These are phyloP conservation scores for Penicillium psychrosexuale DNA, from an alignment of 2,329 filamentous ascomycete genomes.

Conservation along the genomic window DNA sequence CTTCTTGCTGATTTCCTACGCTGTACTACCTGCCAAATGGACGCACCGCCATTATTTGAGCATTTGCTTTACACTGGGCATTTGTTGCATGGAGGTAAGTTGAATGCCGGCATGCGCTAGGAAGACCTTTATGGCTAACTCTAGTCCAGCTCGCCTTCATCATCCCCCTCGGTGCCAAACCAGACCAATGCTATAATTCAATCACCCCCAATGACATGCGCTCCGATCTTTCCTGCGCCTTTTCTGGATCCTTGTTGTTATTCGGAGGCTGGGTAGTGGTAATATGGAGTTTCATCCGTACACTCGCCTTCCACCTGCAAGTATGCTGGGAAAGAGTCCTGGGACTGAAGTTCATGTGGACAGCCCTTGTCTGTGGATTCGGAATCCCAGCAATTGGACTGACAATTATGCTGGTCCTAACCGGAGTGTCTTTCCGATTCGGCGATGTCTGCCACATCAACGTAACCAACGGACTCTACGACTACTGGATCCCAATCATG, in stretches of 20 bases:
- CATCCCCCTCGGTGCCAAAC: constrained; percentile 74
- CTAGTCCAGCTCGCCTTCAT: constrained; percentile 74
- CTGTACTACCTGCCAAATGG: constrained; percentile 76
- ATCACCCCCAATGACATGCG: constrained; percentile 96
- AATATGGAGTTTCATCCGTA: constrained; percentile 85
- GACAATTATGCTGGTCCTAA: constrained; percentile 72
- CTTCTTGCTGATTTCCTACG: constrained; percentile 77
- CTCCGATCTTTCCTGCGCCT: constrained; percentile 74
- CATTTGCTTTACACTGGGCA: constrained; percentile 74
- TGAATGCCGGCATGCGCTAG: not conserved
- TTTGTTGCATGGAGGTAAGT: constrained; percentile 75
- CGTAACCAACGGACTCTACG: constrained; percentile 74
- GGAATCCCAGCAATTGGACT: constrained; percentile 75
- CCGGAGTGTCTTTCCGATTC: constrained; percentile 91
- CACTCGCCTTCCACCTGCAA: constrained; percentile 89
- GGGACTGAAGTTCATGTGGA: constrained; percentile 84
- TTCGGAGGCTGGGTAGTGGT: constrained; percentile 80
- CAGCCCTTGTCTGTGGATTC: constrained; percentile 77
- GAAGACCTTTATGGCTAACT: constrained; percentile 10
- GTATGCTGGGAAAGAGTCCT: constrained; percentile 96
- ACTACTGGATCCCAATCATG: constrained; percentile 87
- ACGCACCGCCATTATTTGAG: constrained; percentile 92
- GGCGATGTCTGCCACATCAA: constrained; percentile 93
- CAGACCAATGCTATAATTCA: constrained; percentile 77
- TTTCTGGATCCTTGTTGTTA: constrained; percentile 81